Evolutionary conservation across 495 filamentous ascomycete species (phyloP).

Genomic region (Annulohypoxylon nitens): DNA sequence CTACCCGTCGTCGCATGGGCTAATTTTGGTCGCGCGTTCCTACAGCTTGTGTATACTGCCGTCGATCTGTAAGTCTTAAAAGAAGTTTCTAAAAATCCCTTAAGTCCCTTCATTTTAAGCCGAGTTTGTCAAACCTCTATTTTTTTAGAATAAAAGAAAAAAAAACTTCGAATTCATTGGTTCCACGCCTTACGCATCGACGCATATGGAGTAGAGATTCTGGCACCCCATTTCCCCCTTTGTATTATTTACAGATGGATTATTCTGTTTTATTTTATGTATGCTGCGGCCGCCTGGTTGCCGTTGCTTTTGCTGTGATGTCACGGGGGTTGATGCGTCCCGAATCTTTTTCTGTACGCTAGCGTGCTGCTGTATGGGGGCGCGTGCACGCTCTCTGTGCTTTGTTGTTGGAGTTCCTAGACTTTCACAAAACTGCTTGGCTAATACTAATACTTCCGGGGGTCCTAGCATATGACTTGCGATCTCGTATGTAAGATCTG

Average conservation of each 20-base stretch:
- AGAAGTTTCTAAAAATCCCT: neutral
- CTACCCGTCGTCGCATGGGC: constrained; percentile 48
- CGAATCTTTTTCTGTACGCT: constrained; percentile 29
- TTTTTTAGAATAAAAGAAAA: too few species aligned
- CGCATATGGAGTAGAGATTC: constrained; percentile 43
- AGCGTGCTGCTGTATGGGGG: constrained; percentile 33
- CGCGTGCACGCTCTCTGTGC: constrained; percentile 41
- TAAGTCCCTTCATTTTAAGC: constrained; percentile 47
- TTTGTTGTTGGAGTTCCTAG: constrained; percentile 33
- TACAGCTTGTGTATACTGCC: constrained; percentile 98
- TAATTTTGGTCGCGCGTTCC: constrained; percentile 63
- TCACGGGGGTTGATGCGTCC: constrained; percentile 37
- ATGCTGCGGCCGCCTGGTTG: too few species aligned
- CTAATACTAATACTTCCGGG: constrained; percentile 48
- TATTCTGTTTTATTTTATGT: constrained; percentile 21
- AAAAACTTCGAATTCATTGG: constrained; percentile 50
- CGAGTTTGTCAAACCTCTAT: constrained; percentile 43
- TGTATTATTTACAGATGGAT: constrained; percentile 30
- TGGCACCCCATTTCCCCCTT: constrained; percentile 35
- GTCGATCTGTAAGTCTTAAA: constrained; percentile 88
- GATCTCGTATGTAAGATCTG: constrained; percentile 87
- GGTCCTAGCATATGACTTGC: constrained; percentile 97
- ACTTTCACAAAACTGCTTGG: constrained; percentile 44
- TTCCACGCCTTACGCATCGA: constrained; percentile 50
- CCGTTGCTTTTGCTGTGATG: constrained; percentile 26